Base-by-base conservation (phyloP, 1,284 basidiomycete species). In the Ceratobasidium papillatum region DNA sequence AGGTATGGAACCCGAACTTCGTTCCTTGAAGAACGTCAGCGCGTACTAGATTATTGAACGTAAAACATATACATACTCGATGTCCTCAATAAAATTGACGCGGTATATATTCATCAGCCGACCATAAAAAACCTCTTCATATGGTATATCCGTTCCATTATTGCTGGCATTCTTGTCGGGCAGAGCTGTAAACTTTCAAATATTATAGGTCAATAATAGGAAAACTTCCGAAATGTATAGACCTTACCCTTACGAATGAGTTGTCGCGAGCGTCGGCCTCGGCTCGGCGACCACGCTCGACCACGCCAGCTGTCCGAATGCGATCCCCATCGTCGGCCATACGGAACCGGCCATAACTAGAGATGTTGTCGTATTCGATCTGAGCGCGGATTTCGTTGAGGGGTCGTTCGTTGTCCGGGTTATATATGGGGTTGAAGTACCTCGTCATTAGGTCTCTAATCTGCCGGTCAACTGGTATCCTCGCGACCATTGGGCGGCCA, bases 21-120 rank as follows among this genome's bases (percentile, higher is more conserved):
- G 56, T 34, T 59, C 56, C 56, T 59, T 38, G 9, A 38, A 36
- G 56, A 36, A 59, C 22, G 30, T 36, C 14, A 36, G 56, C 27
- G 19, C 14, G n/a, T 14, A 14, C 17, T 59, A 38, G 7, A 7
- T 11, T n/a, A 30, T 38, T 59, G 14, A 36, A 22, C 17, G 17
- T 27, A 59, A 59, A 22, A 14, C 36, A 7, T n/a, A n/a, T n/a
- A 56, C 56, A 3, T 38, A 59, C 56, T 59, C 56, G 32, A 59
- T 19, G 27, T 68, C 43, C n/a, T 68, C 51, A n/a, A 51, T 68
- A 56, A 52, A 68, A 7, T 41, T 3, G 34, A 68, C n/a, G 34
- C 34, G 34, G 36, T 68, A 68, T 7, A 68, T 27, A 25, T 43
- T 47, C 1, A 68, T 3, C 8, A 52, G 22, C 5, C 38, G 65